Conservation (phyloP, 2,329 filamentous ascomycete genomes). For the Neoascochyta sp. region DNA sequence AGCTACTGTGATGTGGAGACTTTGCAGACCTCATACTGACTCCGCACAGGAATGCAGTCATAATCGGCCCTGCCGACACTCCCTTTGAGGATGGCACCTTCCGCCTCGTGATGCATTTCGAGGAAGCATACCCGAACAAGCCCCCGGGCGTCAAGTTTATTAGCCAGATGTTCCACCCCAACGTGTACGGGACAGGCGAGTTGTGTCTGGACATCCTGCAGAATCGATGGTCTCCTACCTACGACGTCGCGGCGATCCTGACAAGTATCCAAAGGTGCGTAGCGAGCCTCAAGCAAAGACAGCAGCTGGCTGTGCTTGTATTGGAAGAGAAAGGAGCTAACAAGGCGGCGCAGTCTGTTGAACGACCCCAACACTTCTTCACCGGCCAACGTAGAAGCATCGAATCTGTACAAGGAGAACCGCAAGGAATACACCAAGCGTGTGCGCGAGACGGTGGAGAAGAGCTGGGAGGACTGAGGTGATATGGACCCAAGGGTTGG, state of each 20-base stretch:
- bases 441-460: conserved; percentile 94
- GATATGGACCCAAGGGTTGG: no score
- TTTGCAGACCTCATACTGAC: conserved; percentile 26
- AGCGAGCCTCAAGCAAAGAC: no score
- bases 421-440: conserved; percentile 93
- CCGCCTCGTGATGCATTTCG: conserved; percentile 96
- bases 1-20: no score
- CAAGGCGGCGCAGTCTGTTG: conserved; percentile 64
- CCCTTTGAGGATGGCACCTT: conserved; percentile 99
- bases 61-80: conserved; percentile 94
- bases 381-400: conserved; percentile 95
- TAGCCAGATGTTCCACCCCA: conserved; percentile 98
- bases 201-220: conserved; percentile 95
- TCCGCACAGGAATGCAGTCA: conserved; percentile 82
- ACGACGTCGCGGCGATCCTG: conserved; percentile 93
- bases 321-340: conserved; percentile 14
- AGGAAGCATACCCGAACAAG: conserved; percentile 98
- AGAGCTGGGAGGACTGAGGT: conserved; percentile 89
- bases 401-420: conserved; percentile 98
- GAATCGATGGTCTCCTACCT: conserved; percentile 97
- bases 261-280: conserved; percentile 93
- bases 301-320: neutral
- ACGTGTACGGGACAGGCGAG: conserved; percentile 96
- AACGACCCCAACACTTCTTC: conserved; percentile 99
- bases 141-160: conserved; percentile 98